Evolutionary conservation across 2,329 filamentous ascomycete genomes (phyloP).

Genomic region (Teratosphaeriaceae sp.): DNA sequence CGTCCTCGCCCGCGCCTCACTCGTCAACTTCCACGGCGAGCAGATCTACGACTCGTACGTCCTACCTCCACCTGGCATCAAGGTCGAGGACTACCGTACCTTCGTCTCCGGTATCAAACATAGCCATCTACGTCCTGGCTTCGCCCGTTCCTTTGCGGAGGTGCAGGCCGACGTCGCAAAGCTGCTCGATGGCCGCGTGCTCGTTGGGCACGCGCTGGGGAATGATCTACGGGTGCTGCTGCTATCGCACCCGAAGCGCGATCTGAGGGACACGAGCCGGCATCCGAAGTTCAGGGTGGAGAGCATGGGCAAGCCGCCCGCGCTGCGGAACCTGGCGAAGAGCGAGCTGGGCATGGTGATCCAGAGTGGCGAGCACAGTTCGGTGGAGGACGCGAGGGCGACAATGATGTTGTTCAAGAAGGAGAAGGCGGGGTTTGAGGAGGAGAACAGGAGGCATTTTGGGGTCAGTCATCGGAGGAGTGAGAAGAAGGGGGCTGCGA

Average conservation of each 20-base stretch:
- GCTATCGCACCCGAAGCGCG: conserved; percentile 68
- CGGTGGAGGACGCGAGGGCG: conserved; percentile 72
- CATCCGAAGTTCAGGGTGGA: conserved; percentile 66
- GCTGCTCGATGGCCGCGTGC: conserved; percentile 62
- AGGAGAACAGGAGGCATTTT: conserved; percentile 66
- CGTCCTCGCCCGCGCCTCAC: conserved; percentile 74
- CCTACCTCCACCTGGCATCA: conserved; percentile 50
- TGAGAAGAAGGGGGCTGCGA: conserved; percentile 11
- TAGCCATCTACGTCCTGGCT: conserved; percentile 56
- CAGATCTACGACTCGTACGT: conserved; percentile 96
- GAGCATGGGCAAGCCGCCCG: conserved; percentile 63
- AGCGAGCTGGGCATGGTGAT: conserved; percentile 54
- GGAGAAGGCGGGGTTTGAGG: conserved; percentile 79
- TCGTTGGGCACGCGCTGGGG: conserved; percentile 78
- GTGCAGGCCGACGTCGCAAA: conserved; percentile 67
- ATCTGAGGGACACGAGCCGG: conserved; percentile 79
- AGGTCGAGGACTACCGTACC: conserved; percentile 90
- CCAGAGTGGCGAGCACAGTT: conserved; percentile 54
- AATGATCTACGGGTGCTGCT: conserved; percentile 70
- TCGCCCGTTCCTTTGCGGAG: conserved; percentile 55
- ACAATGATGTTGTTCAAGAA: conserved; percentile 83
- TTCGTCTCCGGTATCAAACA: conserved; percentile 74
- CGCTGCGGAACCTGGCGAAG: conserved; percentile 53
- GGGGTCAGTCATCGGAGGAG: conserved; percentile 22
- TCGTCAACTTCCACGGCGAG: conserved; percentile 89